Percentiles rank a stretch among this genome's conserved stretches.
These are phyloP conservation scores for Phytopythium boreale DNA, from an alignment of 352 stramenopile genomes.

Conservation along the genomic window DNA sequence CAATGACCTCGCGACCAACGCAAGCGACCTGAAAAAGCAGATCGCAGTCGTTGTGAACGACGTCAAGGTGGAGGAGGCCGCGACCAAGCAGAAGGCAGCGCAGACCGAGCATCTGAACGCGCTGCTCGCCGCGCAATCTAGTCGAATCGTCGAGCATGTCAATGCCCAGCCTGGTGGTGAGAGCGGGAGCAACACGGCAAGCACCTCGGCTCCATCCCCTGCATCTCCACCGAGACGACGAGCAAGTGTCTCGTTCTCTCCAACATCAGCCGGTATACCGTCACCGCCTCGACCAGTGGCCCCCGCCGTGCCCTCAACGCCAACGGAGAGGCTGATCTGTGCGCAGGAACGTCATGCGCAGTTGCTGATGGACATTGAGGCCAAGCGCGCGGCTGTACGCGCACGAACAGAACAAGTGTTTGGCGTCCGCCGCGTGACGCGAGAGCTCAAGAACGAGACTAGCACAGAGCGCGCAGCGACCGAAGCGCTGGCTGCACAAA, in stretches of 20 bases:
- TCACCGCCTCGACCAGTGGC: background rate
- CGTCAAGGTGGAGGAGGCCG: conserved; percentile 54
- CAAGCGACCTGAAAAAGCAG: conserved; percentile 62
- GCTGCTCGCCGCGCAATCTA: conserved; percentile 2
- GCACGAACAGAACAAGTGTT: conserved; percentile 61
- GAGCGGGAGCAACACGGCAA: background rate
- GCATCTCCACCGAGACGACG: background rate
- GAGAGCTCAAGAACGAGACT: conserved; percentile 28
- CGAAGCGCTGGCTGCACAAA: conserved; percentile 30
- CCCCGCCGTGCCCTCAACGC: background rate
- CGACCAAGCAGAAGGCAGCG: conserved; percentile 48
- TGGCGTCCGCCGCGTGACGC: conserved; percentile 40
- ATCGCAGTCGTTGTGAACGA: conserved; percentile 37
- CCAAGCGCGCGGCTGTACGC: conserved; percentile 16
- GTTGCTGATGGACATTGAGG: conserved; percentile 9
- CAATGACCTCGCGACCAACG: conserved; percentile 49
- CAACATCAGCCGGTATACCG: background rate
- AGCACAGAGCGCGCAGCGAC: conserved; percentile 19
- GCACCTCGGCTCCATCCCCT: background rate
- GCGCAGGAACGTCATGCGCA: conserved; percentile 8
- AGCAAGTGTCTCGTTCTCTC: conserved; percentile 1
- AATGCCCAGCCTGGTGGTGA: background rate
- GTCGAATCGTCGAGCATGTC: background rate
- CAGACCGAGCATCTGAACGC: conserved; percentile 40
- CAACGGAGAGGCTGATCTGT: background rate